phyloP scores from a whole-genome alignment of 2,329 filamentous ascomycete species.

The Juglanconis juglandina region DNA sequence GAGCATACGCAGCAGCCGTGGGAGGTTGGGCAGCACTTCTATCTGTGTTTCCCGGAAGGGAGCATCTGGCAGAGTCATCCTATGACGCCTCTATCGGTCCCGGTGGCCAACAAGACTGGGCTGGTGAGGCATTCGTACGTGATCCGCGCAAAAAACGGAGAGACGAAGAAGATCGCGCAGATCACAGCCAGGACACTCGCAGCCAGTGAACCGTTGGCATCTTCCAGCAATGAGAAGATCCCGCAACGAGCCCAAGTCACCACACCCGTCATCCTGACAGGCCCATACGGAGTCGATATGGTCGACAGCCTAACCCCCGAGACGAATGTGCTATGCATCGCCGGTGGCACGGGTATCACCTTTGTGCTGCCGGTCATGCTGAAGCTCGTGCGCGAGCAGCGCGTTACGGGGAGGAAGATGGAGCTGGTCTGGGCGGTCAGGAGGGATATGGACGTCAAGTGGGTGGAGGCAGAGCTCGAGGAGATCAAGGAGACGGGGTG shows the following conservation, averaged over 20 bases:
- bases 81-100: constrained; percentile 61
- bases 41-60: constrained; percentile 62
- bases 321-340: constrained; percentile 49
- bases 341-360: constrained; percentile 57
- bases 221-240: background rate
- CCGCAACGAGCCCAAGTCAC: constrained; percentile 24
- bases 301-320: constrained; percentile 37
- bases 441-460: constrained; percentile 50
- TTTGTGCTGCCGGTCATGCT: constrained; percentile 53
- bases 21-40: constrained; percentile 69
- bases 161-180: constrained; percentile 54
- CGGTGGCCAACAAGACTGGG: constrained; percentile 35
- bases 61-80: constrained; percentile 72
- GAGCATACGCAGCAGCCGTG: constrained; percentile 58
- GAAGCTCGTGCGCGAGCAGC: constrained; percentile 28
- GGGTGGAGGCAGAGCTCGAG: constrained; percentile 56
- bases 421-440: constrained; percentile 66
- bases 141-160: constrained; percentile 55
- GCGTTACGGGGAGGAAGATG: constrained; percentile 39
- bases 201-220: constrained; percentile 2
- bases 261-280: constrained; percentile 58
- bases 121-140: constrained; percentile 52
- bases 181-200: constrained; percentile 38
- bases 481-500: constrained; percentile 38
- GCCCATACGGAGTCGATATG: constrained; percentile 58